A percentile compares a stretch with the other conserved stretches of the same genome.
phyloP scores from a whole-genome alignment of 495 filamentous ascomycete genomes.

The Aspergillus taichungensis region DNA sequence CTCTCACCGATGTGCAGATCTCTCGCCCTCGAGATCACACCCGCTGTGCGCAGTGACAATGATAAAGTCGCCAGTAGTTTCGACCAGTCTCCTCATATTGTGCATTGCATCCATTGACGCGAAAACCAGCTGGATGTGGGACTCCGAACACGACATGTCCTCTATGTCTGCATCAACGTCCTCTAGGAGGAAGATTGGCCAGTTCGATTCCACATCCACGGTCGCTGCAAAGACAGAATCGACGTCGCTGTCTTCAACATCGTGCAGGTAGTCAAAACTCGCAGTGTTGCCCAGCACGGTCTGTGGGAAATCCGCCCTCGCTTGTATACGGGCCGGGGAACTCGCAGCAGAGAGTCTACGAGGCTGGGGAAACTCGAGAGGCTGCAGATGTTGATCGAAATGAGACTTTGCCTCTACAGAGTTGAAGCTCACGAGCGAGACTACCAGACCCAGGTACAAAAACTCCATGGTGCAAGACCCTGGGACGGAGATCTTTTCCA shows the following conservation, averaged over 20 bases:
- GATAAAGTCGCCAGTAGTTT: conserved; percentile 6
- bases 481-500: too few species aligned
- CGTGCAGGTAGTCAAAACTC: conserved; percentile 4
- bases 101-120: not conserved
- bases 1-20: conserved; percentile 17
- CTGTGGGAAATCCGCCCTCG: not conserved
- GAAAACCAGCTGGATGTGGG: conserved; percentile 12
- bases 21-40: conserved; percentile 20
- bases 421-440: too few species aligned
- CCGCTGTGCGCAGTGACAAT: conserved; percentile 22
- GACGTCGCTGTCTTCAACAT: not conserved
- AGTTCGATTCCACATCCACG: conserved; percentile 11
- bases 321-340: not conserved
- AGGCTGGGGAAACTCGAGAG: not conserved
- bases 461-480: too few species aligned
- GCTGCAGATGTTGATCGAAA: not conserved
- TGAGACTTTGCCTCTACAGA: too few species aligned
- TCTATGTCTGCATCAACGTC: conserved; percentile 16
- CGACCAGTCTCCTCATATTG: conserved; percentile 1
- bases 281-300: not conserved
- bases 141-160: conserved; percentile 10
- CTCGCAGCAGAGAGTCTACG: conserved; percentile 4
- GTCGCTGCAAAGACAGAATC: conserved; percentile 4
- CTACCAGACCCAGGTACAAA: too few species aligned
- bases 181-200: conserved; percentile 17